phyloP scores from a whole-genome alignment of 164 flowering plant species.

The Annona cherimola region DNA sequence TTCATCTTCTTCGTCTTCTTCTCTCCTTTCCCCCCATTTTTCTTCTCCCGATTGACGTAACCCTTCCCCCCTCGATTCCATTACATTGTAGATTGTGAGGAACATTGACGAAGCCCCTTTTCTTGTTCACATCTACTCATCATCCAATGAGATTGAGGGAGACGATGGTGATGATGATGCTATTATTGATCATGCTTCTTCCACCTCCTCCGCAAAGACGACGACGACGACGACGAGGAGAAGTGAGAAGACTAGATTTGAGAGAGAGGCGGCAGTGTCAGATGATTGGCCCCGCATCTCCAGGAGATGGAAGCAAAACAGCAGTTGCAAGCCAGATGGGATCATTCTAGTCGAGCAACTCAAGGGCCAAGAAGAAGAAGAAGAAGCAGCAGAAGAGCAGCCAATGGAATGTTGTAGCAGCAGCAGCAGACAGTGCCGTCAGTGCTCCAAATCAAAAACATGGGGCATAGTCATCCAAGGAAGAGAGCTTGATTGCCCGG shows the following conservation, averaged over 20 bases:
- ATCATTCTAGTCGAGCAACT: slow-evolving; percentile 32
- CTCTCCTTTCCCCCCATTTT: neutral
- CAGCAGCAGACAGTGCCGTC: too few species aligned
- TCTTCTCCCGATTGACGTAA: too few species aligned
- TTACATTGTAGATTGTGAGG: slow-evolving; percentile 26
- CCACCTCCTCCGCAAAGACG: neutral
- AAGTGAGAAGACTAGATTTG: too few species aligned
- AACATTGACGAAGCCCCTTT: slow-evolving; percentile 31
- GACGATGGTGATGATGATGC: too few species aligned
- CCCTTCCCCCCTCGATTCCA: neutral
- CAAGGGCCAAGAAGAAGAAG: slow-evolving; percentile 1
- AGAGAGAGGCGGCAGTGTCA: slow-evolving; percentile 16
- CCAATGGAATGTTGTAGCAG: neutral
- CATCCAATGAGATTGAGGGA: neutral
- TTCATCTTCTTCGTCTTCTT: neutral
- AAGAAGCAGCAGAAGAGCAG: too few species aligned
- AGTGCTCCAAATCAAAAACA: neutral
- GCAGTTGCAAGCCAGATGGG: slow-evolving; percentile 25
- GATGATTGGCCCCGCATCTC: slow-evolving; percentile 21
- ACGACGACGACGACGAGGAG: too few species aligned
- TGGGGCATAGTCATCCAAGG: slow-evolving; percentile 41
- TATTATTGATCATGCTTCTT: too few species aligned
- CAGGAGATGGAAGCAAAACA: slow-evolving; percentile 23
- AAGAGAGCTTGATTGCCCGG: slow-evolving; percentile 20
- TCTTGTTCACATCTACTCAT: slow-evolving; percentile 28